Conservation (phyloP, 257 asterid species). For the Scutellaria barbata region DNA sequence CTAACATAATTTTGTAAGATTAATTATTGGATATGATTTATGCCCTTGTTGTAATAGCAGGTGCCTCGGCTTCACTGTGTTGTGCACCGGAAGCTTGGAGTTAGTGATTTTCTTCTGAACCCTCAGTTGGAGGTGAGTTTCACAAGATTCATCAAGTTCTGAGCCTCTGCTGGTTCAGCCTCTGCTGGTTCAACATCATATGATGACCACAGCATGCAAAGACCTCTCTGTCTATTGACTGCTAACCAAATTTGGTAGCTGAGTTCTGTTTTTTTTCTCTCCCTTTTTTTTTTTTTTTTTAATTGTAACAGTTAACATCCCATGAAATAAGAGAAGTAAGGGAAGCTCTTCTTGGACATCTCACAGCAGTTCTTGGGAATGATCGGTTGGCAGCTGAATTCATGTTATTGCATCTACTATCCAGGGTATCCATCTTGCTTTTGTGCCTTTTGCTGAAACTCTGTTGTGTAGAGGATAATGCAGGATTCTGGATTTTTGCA, state of each 20-base stretch:
- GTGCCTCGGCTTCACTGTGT: constrained; percentile 92
- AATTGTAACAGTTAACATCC: constrained; percentile 57
- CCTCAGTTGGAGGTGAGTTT: constrained; percentile 62
- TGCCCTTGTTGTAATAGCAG: constrained; percentile 43
- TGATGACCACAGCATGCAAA: neutral
- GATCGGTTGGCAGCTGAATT: constrained; percentile 86
- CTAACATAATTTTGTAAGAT: neutral
- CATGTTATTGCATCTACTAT: constrained; percentile 80
- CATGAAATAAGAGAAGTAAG: constrained; percentile 60
- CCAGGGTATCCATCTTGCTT: constrained; percentile 56
- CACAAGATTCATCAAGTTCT: constrained; percentile 3
- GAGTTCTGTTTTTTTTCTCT: neutral
- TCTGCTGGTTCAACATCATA: constrained; percentile 20
- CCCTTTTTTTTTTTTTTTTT: neutral
- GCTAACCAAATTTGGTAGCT: constrained; percentile 15
- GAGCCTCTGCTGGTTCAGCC: constrained; percentile 13
- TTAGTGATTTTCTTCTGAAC: constrained; percentile 60
- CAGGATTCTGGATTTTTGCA: neutral
- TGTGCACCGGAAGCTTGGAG: constrained; percentile 68
- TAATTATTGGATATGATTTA: neutral
- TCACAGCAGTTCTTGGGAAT: constrained; percentile 77
- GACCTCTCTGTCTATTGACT: neutral
- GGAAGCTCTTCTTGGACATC: constrained; percentile 72
- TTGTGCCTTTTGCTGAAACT: constrained; percentile 22
- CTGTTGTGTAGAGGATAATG: neutral